These are phyloP conservation scores for Podospora australis DNA, from an alignment of 495 filamentous ascomycete genomes.

Conservation along the genomic window DNA sequence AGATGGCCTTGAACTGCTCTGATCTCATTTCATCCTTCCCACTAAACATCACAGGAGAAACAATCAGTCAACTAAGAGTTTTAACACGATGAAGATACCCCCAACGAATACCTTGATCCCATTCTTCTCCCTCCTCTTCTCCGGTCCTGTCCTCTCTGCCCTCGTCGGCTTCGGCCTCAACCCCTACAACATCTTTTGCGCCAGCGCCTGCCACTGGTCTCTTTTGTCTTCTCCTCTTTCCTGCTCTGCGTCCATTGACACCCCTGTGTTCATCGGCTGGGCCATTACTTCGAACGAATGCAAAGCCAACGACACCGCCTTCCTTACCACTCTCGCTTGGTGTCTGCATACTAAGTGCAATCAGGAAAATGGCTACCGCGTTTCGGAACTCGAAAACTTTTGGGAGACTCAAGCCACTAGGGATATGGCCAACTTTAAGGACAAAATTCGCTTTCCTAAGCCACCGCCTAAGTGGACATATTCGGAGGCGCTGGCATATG, in stretches of 20 bases:
- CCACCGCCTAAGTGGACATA: background rate
- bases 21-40: no score
- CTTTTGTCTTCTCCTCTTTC: background rate
- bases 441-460: background rate
- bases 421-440: background rate
- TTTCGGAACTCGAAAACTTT: background rate
- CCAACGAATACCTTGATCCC: background rate
- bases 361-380: background rate
- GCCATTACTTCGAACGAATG: background rate
- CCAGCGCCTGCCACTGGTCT: background rate
- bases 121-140: background rate
- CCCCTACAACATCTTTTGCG: constrained; percentile 1
- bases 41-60: background rate
- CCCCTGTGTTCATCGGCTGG: background rate
- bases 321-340: constrained; percentile 2
- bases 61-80: background rate
- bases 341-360: constrained; percentile 1
- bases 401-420: background rate
- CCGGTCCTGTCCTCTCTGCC: background rate
- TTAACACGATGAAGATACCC: background rate
- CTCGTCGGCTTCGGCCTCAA: constrained; percentile 6
- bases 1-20: no score
- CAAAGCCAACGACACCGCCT: constrained; percentile 3
- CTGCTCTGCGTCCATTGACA: background rate
- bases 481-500: background rate